Percentiles rank a stretch among this genome's conserved stretches.
Conservation (phyloP, 768 basidiomycete species). For the Boletus barrowsii region DNA sequence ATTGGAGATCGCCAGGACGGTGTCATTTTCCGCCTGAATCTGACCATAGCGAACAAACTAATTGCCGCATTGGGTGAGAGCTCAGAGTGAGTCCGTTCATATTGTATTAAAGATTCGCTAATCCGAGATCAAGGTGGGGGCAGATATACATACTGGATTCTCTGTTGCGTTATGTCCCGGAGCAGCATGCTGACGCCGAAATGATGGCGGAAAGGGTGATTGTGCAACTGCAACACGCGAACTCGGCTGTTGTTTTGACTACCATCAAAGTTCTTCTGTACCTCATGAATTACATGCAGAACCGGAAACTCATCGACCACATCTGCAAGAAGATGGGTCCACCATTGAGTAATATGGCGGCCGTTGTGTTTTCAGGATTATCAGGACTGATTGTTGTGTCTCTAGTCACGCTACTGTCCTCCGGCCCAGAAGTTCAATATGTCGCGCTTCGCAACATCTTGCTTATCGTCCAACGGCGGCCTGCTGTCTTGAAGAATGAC, state of each 20-base stretch:
- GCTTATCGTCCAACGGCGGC: constrained; percentile 93
- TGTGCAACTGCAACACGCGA: constrained; percentile 93
- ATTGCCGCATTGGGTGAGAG: constrained; percentile 91
- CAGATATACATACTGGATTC: constrained; percentile 98
- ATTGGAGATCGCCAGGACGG: constrained; percentile 94
- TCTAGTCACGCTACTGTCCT: constrained; percentile 89
- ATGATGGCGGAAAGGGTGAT: constrained; percentile 94
- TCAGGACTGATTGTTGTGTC: constrained; percentile 2
- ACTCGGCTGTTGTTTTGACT: constrained; percentile 98
- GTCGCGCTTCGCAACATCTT: constrained; percentile 95
- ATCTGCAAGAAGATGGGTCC: constrained; percentile 99
- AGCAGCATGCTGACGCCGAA: constrained; percentile 83
- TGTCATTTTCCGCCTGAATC: constrained; percentile 87
- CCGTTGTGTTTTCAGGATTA: not conserved
- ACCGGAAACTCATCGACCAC: constrained; percentile 77
- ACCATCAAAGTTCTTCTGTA: constrained; percentile 94
- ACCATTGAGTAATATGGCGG: constrained; percentile 65
- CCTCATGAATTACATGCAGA: constrained; percentile 99
- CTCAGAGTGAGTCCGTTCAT: constrained; percentile 74
- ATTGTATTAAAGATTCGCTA: constrained; percentile 4
- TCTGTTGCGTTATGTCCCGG: constrained; percentile 90
- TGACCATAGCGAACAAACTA: constrained; percentile 84
- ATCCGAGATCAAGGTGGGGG: constrained; percentile 72
- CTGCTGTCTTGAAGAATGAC: constrained; percentile 90
- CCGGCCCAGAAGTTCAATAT: constrained; percentile 98